Evolutionary conservation across 192 early-diverging fungal species (phyloP).

Genomic region (Podila epigama): DNA sequence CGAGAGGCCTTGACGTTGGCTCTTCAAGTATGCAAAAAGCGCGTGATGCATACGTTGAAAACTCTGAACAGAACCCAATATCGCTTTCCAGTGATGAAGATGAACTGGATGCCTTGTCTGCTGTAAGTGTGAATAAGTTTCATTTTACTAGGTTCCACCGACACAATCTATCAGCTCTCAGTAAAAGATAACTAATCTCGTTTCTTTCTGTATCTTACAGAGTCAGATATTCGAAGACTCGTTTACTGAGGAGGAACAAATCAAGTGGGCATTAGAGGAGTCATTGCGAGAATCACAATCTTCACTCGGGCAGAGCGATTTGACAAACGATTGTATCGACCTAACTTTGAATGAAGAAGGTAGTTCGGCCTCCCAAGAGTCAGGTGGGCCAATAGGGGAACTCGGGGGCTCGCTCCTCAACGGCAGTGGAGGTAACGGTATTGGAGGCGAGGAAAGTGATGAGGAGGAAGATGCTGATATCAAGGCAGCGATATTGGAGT

Average conservation of each 20-base stretch:
- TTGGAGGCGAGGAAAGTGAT: not conserved
- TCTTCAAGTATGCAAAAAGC: too few relatives aligned
- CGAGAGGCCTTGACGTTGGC: too few relatives aligned
- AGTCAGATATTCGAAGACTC: too few relatives aligned
- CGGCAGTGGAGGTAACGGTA: not conserved
- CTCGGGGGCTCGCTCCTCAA: not conserved
- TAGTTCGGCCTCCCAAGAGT: too few relatives aligned
- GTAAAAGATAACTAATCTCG: too few relatives aligned
- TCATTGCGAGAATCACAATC: slow-evolving; percentile 22
- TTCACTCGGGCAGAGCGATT: too few relatives aligned
- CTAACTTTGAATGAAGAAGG: not conserved
- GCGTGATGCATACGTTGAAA: too few relatives aligned
- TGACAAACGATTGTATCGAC: too few relatives aligned
- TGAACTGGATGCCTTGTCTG: not conserved
- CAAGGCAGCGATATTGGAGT: slow-evolving; percentile 20
- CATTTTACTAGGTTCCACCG: slow-evolving; percentile 16
- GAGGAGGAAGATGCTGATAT: slow-evolving; percentile 22
- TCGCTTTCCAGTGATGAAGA: slow-evolving; percentile 34
- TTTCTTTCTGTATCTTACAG: too few relatives aligned
- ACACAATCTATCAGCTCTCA: too few relatives aligned
- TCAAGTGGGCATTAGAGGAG: slow-evolving; percentile 35
- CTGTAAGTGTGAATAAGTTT: slow-evolving; percentile 10
- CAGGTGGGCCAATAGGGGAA: too few relatives aligned
- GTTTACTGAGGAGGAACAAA: slow-evolving; percentile 35
- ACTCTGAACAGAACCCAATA: too few relatives aligned